Percentiles rank a stretch among this genome's conserved stretches.
phyloP scores from a whole-genome alignment of 805 yeast genomes.

The Kodamaea neixiangensis region DNA sequence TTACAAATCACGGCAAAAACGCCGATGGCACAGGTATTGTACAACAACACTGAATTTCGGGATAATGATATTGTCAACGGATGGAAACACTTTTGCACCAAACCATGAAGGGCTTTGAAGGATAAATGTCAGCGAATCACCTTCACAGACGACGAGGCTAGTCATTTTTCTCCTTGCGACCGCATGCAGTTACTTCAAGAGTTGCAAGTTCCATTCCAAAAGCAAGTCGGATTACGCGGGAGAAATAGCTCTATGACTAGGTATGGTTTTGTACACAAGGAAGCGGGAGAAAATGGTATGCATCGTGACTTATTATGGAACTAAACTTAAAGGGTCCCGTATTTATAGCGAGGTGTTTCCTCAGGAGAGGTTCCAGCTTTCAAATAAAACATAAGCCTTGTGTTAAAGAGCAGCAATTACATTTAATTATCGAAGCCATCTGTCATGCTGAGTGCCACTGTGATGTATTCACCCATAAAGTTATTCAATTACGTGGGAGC shows the following conservation, averaged over 20 bases:
- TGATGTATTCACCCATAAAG: not conserved
- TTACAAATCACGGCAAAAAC: not conserved
- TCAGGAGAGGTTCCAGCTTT: no score
- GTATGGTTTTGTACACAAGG: not conserved
- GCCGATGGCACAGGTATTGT: not conserved
- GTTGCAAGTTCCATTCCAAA: not conserved
- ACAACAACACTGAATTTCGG: conserved; percentile 5
- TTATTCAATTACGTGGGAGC: conserved; percentile 20
- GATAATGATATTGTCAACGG: conserved; percentile 4
- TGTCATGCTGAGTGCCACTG: not conserved
- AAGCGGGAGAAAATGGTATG: not conserved
- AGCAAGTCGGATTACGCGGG: not conserved
- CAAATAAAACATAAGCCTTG: not conserved
- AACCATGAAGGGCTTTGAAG: not conserved
- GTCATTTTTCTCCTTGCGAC: not conserved
- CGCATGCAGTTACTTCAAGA: not conserved
- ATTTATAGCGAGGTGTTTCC: not conserved
- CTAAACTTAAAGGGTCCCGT: not conserved
- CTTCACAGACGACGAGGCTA: not conserved
- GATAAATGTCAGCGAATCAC: not conserved
- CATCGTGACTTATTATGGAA: not conserved
- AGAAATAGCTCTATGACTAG: not conserved
- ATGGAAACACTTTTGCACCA: conserved; percentile 1
- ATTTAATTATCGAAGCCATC: not conserved
- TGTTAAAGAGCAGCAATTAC: not conserved